Evolutionary conservation across 208 protist genomes (phyloP).

Genomic region (Wallacemonas rigidus): DNA sequence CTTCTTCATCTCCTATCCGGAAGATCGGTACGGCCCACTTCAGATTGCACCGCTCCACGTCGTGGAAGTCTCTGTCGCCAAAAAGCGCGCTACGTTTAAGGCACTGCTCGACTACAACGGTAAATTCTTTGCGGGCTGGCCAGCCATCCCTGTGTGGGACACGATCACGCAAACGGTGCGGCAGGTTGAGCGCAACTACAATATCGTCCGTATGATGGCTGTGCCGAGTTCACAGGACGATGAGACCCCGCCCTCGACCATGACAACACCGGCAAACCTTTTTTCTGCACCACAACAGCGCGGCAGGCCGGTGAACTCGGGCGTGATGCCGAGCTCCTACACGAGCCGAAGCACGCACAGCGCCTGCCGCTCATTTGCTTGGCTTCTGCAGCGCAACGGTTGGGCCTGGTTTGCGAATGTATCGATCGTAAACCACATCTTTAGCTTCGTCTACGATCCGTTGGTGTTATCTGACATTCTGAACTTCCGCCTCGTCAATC

Average conservation of each 20-base stretch:
- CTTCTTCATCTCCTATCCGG: slow-evolving; percentile 36
- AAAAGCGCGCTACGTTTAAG: slow-evolving; percentile 40
- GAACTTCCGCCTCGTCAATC: slow-evolving; percentile 56
- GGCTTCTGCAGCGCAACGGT: slow-evolving; percentile 17
- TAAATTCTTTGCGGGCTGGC: slow-evolving; percentile 78
- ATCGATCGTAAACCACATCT: slow-evolving; percentile 30
- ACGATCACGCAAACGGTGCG: slow-evolving; percentile 38
- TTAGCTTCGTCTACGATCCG: slow-evolving; percentile 44
- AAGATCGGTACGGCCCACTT: slow-evolving; percentile 23
- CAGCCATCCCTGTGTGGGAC: slow-evolving; percentile 70
- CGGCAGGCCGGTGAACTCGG: neutral
- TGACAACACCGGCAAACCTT: slow-evolving; percentile 8
- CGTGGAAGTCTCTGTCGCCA: slow-evolving; percentile 60
- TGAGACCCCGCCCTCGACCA: neutral
- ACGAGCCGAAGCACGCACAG: neutral
- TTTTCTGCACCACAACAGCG: neutral
- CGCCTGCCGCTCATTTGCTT: slow-evolving; percentile 14
- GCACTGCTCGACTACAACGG: slow-evolving; percentile 46
- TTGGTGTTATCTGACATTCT: slow-evolving; percentile 35
- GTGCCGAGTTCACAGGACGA: neutral
- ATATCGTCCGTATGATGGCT: slow-evolving; percentile 21
- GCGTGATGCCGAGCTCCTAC: neutral
- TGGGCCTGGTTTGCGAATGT: slow-evolving; percentile 42
- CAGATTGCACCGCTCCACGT: slow-evolving; percentile 40
- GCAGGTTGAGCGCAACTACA: slow-evolving; percentile 54